phyloP scores from a whole-genome alignment of 176 grass and related monocot species.

The Elymus sibiricus region DNA sequence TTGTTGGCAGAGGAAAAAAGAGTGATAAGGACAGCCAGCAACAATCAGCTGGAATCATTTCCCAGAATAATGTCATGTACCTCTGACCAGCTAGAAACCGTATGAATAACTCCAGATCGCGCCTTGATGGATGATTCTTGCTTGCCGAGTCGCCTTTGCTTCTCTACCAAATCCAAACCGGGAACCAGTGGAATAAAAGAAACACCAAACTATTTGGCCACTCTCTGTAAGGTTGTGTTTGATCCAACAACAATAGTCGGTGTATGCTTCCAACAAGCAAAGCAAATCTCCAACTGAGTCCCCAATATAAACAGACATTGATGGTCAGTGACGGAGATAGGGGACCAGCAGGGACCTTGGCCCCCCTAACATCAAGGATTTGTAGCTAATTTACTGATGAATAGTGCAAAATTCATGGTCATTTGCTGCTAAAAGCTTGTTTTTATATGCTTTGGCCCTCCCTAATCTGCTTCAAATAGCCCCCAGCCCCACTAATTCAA shows the following conservation, averaged over 20 bases:
- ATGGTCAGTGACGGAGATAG: too few species aligned
- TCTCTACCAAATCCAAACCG: constrained; percentile 47
- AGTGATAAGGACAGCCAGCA: constrained; percentile 6
- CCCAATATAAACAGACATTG: constrained; percentile 66
- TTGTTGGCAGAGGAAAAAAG: constrained; percentile 22
- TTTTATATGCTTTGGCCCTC: too few species aligned
- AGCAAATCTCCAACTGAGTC: constrained; percentile 84
- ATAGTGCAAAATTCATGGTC: too few species aligned
- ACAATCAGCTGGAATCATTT: constrained; percentile 50
- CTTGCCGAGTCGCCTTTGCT: constrained; percentile 51
- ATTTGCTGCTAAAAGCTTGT: too few species aligned
- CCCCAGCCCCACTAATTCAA: too few species aligned
- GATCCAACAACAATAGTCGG: constrained; percentile 83
- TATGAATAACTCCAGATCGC: constrained; percentile 74
- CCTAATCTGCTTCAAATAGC: too few species aligned
- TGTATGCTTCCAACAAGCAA: constrained; percentile 82
- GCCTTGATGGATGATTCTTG: constrained; percentile 40
- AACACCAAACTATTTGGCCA: constrained; percentile 78
- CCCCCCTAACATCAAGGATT: too few species aligned
- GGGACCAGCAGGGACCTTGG: too few species aligned
- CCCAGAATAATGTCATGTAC: constrained; percentile 81
- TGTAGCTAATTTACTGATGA: too few species aligned
- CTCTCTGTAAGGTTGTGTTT: constrained; percentile 65
- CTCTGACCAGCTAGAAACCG: constrained; percentile 28
- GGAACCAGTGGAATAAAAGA: constrained; percentile 60